Evolutionary conservation across 441 rosid genomes (phyloP).

Genomic region (Populus hybrid): DNA sequence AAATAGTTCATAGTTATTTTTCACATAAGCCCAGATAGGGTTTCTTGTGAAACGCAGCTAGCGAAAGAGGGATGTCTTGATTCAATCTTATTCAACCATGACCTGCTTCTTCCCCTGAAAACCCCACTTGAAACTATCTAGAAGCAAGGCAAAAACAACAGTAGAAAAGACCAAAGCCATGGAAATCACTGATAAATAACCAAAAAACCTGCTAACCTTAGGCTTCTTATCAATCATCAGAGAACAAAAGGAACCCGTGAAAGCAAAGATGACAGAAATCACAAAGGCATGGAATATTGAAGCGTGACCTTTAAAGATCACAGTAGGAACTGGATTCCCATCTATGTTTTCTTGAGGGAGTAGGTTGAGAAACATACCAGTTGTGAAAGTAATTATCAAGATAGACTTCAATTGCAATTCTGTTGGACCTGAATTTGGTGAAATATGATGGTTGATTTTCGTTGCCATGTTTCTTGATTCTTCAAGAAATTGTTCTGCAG

Average conservation of each 20-base stretch:
- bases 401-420: background rate
- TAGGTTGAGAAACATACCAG: background rate
- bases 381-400: background rate
- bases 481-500: background rate
- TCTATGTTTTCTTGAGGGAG: conserved; percentile 2
- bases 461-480: background rate
- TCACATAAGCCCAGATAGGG: no score
- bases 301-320: background rate
- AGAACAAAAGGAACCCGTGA: conserved; percentile 1
- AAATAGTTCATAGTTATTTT: no score
- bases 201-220: background rate
- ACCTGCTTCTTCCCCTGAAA: background rate
- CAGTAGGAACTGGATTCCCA: background rate
- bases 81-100: background rate
- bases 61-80: background rate
- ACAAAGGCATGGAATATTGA: background rate
- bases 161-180: background rate
- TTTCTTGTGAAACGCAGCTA: no score
- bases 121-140: background rate
- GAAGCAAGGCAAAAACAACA: background rate
- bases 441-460: background rate
- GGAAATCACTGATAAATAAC: background rate
- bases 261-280: conserved; percentile 6
- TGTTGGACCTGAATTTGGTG: background rate
- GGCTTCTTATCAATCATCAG: background rate